A percentile compares a stretch with the other conserved stretches of the same genome.
Conservation (phyloP, 305 asterid genomes). For the Fraxinus xanthoxyloides region DNA sequence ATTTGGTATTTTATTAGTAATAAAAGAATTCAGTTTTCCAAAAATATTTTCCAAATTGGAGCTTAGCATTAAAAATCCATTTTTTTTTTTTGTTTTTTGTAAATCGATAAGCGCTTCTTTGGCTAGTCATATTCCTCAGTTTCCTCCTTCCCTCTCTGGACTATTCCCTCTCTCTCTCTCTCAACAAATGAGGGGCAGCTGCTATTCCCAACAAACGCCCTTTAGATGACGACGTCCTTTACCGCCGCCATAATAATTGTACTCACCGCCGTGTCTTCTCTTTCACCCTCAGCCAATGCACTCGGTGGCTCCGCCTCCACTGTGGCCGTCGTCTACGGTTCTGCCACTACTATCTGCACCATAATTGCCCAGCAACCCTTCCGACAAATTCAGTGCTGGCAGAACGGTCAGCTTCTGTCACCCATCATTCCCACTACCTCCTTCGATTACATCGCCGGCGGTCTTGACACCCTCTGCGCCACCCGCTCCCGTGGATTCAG, state of each 20-base stretch:
- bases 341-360: constrained; percentile 61
- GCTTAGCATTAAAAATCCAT: too few relatives aligned
- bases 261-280: constrained; percentile 16
- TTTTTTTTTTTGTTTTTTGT: too few relatives aligned
- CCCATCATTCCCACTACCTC: constrained; percentile 43
- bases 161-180: constrained; percentile 18
- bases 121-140: background rate
- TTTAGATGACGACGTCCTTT: constrained; percentile 47
- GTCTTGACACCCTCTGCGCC: constrained; percentile 59
- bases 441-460: constrained; percentile 79
- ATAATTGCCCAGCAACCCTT: constrained; percentile 50
- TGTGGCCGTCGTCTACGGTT: constrained; percentile 66
- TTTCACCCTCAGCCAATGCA: constrained; percentile 32
- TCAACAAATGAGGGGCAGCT: constrained; percentile 39
- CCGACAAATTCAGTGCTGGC: constrained; percentile 75
- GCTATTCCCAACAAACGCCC: constrained; percentile 19
- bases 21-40: too few relatives aligned
- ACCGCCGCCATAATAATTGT: constrained; percentile 24
- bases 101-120: too few relatives aligned
- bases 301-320: constrained; percentile 75
- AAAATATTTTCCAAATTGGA: too few relatives aligned
- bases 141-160: constrained; percentile 20
- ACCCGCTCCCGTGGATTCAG: constrained; percentile 66
- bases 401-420: constrained; percentile 35
- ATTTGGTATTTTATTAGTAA: too few relatives aligned